These are phyloP conservation scores for Rhodotorula mucilaginosa DNA, from an alignment of 1,284 basidiomycete species.

Conservation along the genomic window DNA sequence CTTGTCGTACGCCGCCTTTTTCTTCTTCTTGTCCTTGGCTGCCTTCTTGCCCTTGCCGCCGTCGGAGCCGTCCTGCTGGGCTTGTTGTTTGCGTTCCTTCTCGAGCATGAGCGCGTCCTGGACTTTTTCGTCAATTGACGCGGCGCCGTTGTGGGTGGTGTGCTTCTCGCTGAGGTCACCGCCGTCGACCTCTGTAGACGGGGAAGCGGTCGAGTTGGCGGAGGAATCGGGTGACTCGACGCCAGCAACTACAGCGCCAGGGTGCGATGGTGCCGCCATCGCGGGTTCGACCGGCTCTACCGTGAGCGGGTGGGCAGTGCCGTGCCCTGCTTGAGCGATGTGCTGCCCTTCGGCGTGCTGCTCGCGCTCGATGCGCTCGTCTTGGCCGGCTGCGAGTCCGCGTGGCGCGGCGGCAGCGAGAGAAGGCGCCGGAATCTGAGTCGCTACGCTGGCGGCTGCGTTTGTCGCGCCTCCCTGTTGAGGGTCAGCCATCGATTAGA, in stretches of 20 bases:
- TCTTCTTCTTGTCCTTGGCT: conserved; percentile 2
- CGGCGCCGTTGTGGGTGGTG: background rate
- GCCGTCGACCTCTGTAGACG: background rate
- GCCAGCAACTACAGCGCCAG: background rate
- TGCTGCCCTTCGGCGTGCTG: background rate
- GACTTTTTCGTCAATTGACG: conserved; percentile 12
- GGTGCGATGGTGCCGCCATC: background rate
- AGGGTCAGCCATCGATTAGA: background rate
- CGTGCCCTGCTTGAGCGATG: background rate
- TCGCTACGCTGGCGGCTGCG: background rate
- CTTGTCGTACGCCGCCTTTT: conserved; percentile 9
- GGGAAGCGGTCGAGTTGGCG: background rate
- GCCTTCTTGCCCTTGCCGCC: conserved; percentile 5
- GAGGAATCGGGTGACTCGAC: background rate
- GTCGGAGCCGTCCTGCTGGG: background rate
- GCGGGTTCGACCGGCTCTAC: background rate
- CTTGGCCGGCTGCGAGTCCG: background rate
- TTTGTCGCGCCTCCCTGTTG: background rate
- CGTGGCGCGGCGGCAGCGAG: conserved; percentile 1
- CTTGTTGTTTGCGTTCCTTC: background rate
- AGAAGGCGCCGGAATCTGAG: background rate
- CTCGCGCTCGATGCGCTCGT: conserved; percentile 4
- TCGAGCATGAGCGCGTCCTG: background rate
- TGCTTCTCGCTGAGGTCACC: background rate
- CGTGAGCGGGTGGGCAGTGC: background rate